Evolutionary conservation across 495 filamentous ascomycete species (phyloP), one percentile per base, ranked within the genome.

Genomic region (Bacidia rubella): DNA sequence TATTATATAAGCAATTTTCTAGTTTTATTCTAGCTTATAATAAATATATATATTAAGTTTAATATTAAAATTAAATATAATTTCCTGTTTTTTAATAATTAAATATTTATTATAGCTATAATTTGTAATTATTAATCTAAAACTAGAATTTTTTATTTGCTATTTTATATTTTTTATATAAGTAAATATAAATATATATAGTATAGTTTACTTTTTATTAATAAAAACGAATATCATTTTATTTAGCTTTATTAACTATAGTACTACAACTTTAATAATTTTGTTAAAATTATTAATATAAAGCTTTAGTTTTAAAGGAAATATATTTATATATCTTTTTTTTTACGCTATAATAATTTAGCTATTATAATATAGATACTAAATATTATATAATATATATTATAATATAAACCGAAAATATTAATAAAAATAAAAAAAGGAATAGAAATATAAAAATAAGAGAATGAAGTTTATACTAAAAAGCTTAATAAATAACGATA

Each of bases 141-240:
- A 32, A 4, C 29, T 50, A 39, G 3, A 39, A 17, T 2, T 39
- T 17, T 50, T 19, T 50, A 32, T 32, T 39, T 50, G 35, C 23
- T 50, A 50, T n/a, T 50, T 50, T 32, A 50, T 50, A 50, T 50
- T 32, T 1, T 15, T 12, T n/a, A 21, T 50, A 50, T 32, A 50
- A 7, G 17, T 23, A 9, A 50, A 19, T 32, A 12, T 50, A 50
- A 50, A 50, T 17, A 50, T 39, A 39, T 39, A 29, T 35, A 50
- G 23, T 32, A n/a, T n/a, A 39, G 15, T 50, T 32, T 17, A 10
- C 19, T 25, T 17, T 0, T 12, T 39, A 29, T 50, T 50, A 32
- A 50, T 50, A 15, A 32, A 9, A 3, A 50, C n/a, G n/a, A 3
- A 29, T 17, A 50, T 0, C 5, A 4, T 39, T 15, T 39, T 17